Evolutionary conservation across 345 rosid species (phyloP).

Genomic region (Raphanus raphanistrum): DNA sequence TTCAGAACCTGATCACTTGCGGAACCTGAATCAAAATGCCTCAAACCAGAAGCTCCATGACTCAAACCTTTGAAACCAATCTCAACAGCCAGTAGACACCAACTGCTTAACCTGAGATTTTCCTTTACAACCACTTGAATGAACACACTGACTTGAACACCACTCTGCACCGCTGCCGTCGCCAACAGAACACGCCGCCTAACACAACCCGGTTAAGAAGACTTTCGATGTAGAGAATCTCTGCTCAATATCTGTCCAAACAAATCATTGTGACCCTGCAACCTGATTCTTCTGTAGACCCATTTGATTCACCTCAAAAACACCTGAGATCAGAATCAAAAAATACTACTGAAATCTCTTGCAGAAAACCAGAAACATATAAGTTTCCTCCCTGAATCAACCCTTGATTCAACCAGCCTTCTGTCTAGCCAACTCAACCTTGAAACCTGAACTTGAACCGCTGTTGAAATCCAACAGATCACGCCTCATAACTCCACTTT

Average conservation of each 20-base stretch:
- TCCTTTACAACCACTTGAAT: neutral
- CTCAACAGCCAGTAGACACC: neutral
- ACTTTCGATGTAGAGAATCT: neutral
- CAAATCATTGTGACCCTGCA: neutral
- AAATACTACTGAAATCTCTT: neutral
- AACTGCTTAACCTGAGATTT: neutral
- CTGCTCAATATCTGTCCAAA: neutral
- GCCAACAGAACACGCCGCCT: slow-evolving; percentile 1
- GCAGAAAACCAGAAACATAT: neutral
- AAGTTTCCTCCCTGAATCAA: neutral
- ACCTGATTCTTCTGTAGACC: neutral
- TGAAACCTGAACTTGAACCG: neutral
- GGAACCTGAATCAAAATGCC: neutral
- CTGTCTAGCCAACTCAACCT: neutral
- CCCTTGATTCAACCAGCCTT: neutral
- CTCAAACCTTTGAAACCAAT: neutral
- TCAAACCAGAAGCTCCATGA: neutral
- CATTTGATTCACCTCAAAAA: neutral
- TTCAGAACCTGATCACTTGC: neutral
- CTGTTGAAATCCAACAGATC: neutral
- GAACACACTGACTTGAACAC: neutral
- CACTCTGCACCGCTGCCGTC: neutral
- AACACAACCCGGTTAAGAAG: neutral
- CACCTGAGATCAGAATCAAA: neutral
- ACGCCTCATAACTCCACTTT: neutral